Evolutionary conservation across 2,329 filamentous ascomycete genomes (phyloP).

Genomic region (Apiospora hydei): DNA sequence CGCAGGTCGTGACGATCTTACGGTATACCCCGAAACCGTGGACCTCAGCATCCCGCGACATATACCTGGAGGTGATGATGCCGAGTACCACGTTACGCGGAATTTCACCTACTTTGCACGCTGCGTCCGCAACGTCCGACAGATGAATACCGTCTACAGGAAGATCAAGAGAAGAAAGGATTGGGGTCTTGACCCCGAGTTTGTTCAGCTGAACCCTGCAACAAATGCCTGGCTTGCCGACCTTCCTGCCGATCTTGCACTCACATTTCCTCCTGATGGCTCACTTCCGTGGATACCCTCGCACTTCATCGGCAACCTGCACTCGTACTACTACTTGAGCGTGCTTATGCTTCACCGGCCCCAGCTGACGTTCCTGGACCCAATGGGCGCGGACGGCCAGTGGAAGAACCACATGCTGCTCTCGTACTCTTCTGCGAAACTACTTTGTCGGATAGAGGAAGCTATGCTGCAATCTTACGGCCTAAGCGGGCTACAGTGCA

Average conservation of each 20-base stretch:
- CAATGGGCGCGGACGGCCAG: conserved; percentile 70
- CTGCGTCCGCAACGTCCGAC: conserved; percentile 78
- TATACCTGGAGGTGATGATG: conserved; percentile 72
- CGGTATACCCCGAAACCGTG: conserved; percentile 77
- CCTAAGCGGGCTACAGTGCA: conserved; percentile 82
- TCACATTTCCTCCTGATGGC: conserved; percentile 80
- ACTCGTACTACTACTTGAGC: conserved; percentile 86
- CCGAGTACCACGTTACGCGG: conserved; percentile 79
- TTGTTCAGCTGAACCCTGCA: conserved; percentile 79
- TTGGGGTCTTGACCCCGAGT: conserved; percentile 86
- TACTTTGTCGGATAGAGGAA: conserved; percentile 86
- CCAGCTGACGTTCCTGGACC: conserved; percentile 80
- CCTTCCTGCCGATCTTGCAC: conserved; percentile 78
- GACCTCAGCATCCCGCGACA: conserved; percentile 74
- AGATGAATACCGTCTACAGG: conserved; percentile 78
- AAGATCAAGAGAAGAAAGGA: conserved; percentile 77
- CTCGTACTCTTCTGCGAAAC: conserved; percentile 85
- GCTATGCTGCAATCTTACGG: conserved; percentile 79
- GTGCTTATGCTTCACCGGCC: conserved; percentile 89
- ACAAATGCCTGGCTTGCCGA: conserved; percentile 79
- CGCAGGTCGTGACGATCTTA: conserved; percentile 77
- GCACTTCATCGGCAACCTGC: conserved; percentile 87
- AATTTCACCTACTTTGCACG: conserved; percentile 85
- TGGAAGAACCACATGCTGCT: conserved; percentile 91
- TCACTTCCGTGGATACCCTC: conserved; percentile 85